A percentile compares a stretch with the other conserved stretches of the same genome.
These are phyloP conservation scores for Salvia miltiorrhiza DNA, from an alignment of 257 asterid species.

Conservation along the genomic window DNA sequence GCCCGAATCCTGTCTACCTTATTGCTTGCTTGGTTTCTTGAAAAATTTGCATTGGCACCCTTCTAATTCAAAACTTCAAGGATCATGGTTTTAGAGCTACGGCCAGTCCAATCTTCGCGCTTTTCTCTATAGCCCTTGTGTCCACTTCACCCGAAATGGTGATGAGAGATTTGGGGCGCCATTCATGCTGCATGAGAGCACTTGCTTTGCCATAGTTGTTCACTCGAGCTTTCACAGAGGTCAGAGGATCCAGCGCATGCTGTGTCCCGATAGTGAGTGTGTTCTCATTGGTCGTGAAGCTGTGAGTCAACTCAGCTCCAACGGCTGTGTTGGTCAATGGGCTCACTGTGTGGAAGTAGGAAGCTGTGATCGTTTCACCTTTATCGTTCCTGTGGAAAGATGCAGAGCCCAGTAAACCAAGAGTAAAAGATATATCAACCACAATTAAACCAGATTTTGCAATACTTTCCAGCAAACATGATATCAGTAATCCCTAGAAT, in stretches of 20 bases:
- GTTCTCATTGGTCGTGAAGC: slow-evolving; percentile 81
- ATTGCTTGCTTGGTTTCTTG: slow-evolving; percentile 30
- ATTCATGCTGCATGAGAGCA: slow-evolving; percentile 89
- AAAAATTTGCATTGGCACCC: background rate
- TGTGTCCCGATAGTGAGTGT: slow-evolving; percentile 82
- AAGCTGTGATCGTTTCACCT: slow-evolving; percentile 67
- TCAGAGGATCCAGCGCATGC: slow-evolving; percentile 70
- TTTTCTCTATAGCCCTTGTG: slow-evolving; percentile 88
- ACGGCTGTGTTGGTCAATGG: slow-evolving; percentile 82
- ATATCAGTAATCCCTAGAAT: background rate
- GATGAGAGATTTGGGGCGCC: slow-evolving; percentile 86
- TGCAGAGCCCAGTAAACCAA: background rate
- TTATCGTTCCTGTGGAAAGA: slow-evolving; percentile 64
- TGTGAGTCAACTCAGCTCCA: slow-evolving; percentile 93
- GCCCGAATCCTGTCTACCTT: slow-evolving; percentile 30
- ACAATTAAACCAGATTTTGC: background rate
- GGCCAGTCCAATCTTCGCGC: slow-evolving; percentile 86
- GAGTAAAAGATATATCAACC: background rate
- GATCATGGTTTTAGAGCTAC: slow-evolving; percentile 86
- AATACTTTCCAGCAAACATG: background rate
- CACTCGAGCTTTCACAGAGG: slow-evolving; percentile 79
- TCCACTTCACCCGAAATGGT: slow-evolving; percentile 97
- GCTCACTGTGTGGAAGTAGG: slow-evolving; percentile 79
- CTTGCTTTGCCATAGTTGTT: slow-evolving; percentile 81
- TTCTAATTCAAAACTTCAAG: background rate